These are phyloP conservation scores for Ophiocordyceps camponoti-floridani DNA, from an alignment of 2,329 filamentous ascomycete genomes.

Conservation along the genomic window DNA sequence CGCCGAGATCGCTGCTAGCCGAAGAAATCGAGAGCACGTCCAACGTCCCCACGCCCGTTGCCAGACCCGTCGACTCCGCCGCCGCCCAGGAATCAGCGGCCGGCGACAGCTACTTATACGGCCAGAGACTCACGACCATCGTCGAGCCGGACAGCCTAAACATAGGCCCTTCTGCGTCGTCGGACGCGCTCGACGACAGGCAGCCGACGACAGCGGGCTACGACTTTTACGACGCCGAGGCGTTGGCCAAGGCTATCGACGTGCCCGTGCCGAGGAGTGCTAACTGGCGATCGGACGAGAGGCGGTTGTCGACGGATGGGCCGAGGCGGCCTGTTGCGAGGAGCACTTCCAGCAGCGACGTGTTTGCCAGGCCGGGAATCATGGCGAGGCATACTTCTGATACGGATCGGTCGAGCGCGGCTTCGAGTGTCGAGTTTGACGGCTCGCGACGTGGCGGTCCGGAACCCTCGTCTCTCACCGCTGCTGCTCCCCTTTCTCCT, in stretches of 20 bases:
- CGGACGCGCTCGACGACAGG: slow-evolving; percentile 9
- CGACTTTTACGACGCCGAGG: slow-evolving; percentile 47
- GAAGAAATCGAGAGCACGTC: slow-evolving; percentile 45
- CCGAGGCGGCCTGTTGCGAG: slow-evolving; percentile 11
- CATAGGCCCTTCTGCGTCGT: slow-evolving; percentile 27
- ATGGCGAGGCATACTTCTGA: slow-evolving; percentile 11
- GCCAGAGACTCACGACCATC: slow-evolving; percentile 26
- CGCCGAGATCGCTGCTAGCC: slow-evolving; percentile 26
- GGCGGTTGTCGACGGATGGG: slow-evolving; percentile 4
- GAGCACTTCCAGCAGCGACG: slow-evolving; percentile 5
- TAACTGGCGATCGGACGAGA: slow-evolving; percentile 4
- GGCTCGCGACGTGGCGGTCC: slow-evolving; percentile 8
- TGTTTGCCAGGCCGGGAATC: slow-evolving; percentile 9
- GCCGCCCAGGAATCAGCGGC: slow-evolving; percentile 6
- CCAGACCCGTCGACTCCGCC: slow-evolving; percentile 24
- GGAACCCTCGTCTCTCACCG: no score
- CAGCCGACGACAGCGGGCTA: slow-evolving; percentile 36
- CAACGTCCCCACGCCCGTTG: slow-evolving; percentile 41
- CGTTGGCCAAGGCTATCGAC: slow-evolving; percentile 31
- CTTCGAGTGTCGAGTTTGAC: slow-evolving; percentile 20
- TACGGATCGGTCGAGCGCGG: slow-evolving; percentile 11
- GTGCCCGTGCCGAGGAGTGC: slow-evolving; percentile 24
- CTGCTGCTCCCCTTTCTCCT: no score
- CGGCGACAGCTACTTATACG: slow-evolving; percentile 12
- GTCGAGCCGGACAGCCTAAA: slow-evolving; percentile 31